Percentiles rank a stretch among this genome's conserved stretches.
These are phyloP conservation scores for Pyrus hybrid DNA, from an alignment of 331 rosid genomes.

Conservation along the genomic window DNA sequence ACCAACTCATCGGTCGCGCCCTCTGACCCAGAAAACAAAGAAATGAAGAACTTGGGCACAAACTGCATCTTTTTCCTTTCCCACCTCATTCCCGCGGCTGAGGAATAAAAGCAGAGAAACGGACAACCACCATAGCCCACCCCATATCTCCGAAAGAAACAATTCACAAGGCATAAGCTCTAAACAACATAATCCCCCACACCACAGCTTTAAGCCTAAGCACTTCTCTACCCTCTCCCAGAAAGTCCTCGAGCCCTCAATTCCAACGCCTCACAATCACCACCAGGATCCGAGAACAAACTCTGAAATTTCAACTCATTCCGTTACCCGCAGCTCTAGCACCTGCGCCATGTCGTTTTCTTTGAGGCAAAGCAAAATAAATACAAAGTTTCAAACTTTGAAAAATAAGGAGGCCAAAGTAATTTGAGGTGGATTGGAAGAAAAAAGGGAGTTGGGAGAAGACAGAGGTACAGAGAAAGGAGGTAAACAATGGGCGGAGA, in stretches of 20 bases:
- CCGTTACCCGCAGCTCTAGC: too few relatives aligned
- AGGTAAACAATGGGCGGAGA: too few relatives aligned
- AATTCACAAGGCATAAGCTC: conserved; percentile 26
- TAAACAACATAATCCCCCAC: conserved; percentile 17
- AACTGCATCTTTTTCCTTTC: background rate
- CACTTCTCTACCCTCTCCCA: conserved; percentile 9
- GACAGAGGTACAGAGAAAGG: too few relatives aligned
- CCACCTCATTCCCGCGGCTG: background rate
- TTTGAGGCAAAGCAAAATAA: too few relatives aligned
- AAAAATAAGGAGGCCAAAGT: too few relatives aligned
- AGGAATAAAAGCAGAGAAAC: background rate
- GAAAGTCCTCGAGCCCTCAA: conserved; percentile 7
- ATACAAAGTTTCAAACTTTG: too few relatives aligned
- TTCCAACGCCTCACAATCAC: conserved; percentile 11
- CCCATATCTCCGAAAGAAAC: background rate
- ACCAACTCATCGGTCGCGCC: too few relatives aligned
- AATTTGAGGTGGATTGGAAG: too few relatives aligned
- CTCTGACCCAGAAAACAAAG: too few relatives aligned
- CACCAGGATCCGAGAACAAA: background rate
- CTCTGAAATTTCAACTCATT: background rate
- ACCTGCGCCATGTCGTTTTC: too few relatives aligned
- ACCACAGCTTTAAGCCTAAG: conserved; percentile 19
- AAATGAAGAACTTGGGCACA: background rate
- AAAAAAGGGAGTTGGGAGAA: too few relatives aligned
- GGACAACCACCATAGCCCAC: background rate